These are phyloP conservation scores for Klebsormidium nitens DNA, from an alignment of 139 green algal genomes.

Conservation along the genomic window DNA sequence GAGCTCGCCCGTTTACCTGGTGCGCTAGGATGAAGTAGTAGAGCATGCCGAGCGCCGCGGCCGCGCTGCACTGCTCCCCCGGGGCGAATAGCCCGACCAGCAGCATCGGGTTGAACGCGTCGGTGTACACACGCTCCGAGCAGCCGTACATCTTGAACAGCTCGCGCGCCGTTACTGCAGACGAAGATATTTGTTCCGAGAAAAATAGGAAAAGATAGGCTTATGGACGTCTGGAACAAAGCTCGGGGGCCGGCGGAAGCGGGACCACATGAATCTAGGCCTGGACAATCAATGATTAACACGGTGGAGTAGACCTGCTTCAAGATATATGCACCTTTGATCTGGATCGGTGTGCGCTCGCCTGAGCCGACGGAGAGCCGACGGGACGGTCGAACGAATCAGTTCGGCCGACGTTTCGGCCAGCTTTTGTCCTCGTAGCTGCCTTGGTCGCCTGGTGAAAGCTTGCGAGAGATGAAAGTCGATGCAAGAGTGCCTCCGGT, in stretches of 20 bases:
- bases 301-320: no score
- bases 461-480: no score
- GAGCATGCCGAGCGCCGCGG: slow-evolving; percentile 29
- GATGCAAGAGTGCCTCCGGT: no score
- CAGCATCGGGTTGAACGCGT: slow-evolving; percentile 39
- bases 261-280: not conserved
- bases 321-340: no score
- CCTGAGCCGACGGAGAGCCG: no score
- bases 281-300: not conserved
- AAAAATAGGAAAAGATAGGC: not conserved
- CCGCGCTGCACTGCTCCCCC: slow-evolving; percentile 30
- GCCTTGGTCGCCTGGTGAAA: no score
- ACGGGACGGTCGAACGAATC: no score
- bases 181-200: no score
- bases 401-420: no score
- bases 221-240: not conserved
- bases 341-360: no score
- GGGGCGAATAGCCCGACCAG: slow-evolving; percentile 37
- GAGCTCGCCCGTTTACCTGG: slow-evolving; percentile 5
- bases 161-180: slow-evolving; percentile 32
- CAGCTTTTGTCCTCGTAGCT: no score
- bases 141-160: slow-evolving; percentile 28
- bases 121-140: slow-evolving; percentile 19
- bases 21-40: slow-evolving; percentile 41
- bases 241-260: not conserved